These are phyloP conservation scores for Metschnikowia dekortorum DNA, from an alignment of 805 yeast genomes.

Conservation along the genomic window DNA sequence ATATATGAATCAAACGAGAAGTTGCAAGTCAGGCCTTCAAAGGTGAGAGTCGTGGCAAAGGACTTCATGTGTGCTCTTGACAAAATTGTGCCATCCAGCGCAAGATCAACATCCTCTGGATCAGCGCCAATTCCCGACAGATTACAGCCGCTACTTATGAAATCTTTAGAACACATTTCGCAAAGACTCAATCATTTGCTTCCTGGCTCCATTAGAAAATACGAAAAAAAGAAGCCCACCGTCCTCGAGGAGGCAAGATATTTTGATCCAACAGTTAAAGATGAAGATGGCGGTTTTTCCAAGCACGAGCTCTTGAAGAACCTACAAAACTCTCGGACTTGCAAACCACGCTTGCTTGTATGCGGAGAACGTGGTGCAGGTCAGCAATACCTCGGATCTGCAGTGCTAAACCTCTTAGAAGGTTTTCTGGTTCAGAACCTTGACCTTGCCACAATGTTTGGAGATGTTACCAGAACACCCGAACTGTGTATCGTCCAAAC, in stretches of 20 bases:
- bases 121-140: conserved; percentile 78
- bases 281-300: conserved; percentile 61
- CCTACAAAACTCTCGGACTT: conserved; percentile 58
- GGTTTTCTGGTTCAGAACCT: conserved; percentile 85
- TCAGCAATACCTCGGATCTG: conserved; percentile 78
- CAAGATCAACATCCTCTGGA: conserved; percentile 70
- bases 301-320: conserved; percentile 56
- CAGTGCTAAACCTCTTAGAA: conserved; percentile 76
- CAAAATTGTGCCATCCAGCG: conserved; percentile 87
- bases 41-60: conserved; percentile 67
- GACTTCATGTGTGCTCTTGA: conserved; percentile 86
- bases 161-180: conserved; percentile 45
- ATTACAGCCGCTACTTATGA: conserved; percentile 58
- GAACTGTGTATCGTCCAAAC: conserved; percentile 82
- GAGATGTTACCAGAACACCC: conserved; percentile 75
- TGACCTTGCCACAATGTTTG: conserved; percentile 71
- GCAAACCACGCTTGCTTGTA: conserved; percentile 75
- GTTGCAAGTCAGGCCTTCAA: conserved; percentile 63
- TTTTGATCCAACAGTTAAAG: conserved; percentile 52
- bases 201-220: conserved; percentile 45
- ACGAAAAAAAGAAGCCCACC: conserved; percentile 43
- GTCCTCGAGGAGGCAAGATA: conserved; percentile 67
- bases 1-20: conserved; percentile 76
- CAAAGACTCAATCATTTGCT: conserved; percentile 50
- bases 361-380: conserved; percentile 79